These are phyloP conservation scores for Paracoccidioides brasiliensis DNA, from an alignment of 2,329 filamentous ascomycete genomes.

Conservation along the genomic window DNA sequence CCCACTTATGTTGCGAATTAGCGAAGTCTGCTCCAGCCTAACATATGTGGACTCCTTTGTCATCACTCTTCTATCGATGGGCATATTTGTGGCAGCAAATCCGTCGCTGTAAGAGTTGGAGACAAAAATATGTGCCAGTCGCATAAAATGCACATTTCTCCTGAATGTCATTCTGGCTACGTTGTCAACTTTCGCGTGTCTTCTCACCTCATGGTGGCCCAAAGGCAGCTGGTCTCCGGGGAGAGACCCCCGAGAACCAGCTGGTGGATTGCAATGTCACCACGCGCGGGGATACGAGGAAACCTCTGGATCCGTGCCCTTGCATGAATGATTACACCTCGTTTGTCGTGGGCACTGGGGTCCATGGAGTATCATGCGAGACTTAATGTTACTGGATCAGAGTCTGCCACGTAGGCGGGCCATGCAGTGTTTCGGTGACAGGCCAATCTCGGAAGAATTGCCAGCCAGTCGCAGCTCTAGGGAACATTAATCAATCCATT, in stretches of 20 bases:
- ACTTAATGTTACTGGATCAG: neutral
- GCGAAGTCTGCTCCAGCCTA: too few relatives aligned
- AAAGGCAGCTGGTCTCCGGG: too few relatives aligned
- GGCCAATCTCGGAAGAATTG: neutral
- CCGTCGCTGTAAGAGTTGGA: too few relatives aligned
- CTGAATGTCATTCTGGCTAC: neutral
- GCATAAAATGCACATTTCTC: neutral
- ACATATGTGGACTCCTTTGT: too few relatives aligned
- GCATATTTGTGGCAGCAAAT: too few relatives aligned
- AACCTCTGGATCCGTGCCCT: neutral
- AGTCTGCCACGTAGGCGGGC: conserved; percentile 1
- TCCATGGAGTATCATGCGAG: neutral
- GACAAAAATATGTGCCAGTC: too few relatives aligned
- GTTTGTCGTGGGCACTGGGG: neutral
- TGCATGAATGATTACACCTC: neutral
- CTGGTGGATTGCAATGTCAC: too few relatives aligned
- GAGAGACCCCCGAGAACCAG: too few relatives aligned
- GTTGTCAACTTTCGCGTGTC: neutral
- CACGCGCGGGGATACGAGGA: too few relatives aligned
- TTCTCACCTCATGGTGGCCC: too few relatives aligned
- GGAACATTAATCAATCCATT: neutral
- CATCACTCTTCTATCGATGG: too few relatives aligned
- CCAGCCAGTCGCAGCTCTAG: neutral
- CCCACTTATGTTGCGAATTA: too few relatives aligned
- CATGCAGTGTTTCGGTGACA: neutral